These are phyloP conservation scores for Cicer yamashitae DNA, from an alignment of 306 rosid species.

Conservation along the genomic window DNA sequence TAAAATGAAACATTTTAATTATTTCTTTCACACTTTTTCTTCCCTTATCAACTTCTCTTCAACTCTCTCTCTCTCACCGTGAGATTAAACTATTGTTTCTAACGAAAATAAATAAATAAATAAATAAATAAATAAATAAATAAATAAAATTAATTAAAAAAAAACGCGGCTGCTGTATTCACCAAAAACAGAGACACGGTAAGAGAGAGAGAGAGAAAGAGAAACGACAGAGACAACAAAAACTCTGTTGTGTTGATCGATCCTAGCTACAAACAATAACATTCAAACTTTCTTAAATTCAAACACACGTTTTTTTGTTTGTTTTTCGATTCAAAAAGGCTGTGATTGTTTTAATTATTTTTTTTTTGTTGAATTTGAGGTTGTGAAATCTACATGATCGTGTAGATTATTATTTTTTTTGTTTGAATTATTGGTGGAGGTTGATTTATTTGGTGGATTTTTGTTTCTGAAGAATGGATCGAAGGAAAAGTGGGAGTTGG, in stretches of 20 bases:
- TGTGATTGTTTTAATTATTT: background rate
- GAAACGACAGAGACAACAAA: constrained; percentile 42
- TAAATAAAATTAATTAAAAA: constrained; percentile 42
- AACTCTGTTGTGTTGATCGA: constrained; percentile 52
- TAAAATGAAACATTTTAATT: background rate
- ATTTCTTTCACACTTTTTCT: constrained; percentile 26
- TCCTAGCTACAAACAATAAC: constrained; percentile 50
- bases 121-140: constrained; percentile 31
- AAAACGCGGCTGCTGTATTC: constrained; percentile 77
- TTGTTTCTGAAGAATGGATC: constrained; percentile 51
- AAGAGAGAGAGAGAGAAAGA: constrained; percentile 47
- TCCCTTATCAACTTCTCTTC: constrained; percentile 33
- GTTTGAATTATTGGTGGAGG: constrained; percentile 42
- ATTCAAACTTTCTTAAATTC: constrained; percentile 41
- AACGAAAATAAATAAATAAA: constrained; percentile 39
- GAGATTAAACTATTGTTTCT: constrained; percentile 32
- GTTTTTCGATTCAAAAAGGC: constrained; percentile 35
- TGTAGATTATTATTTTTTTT: constrained; percentile 37
- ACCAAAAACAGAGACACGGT: constrained; percentile 67
- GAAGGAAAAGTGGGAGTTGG: constrained; percentile 51
- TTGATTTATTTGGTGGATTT: constrained; percentile 41
- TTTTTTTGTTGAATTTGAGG: constrained; percentile 24
- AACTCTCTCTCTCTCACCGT: constrained; percentile 19
- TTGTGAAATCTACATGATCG: constrained; percentile 60
- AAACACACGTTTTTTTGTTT: background rate